Percentiles rank a stretch among this genome's conserved stretches.
Conservation (phyloP, 2,329 filamentous ascomycete species). For the Fusarium longipes region DNA sequence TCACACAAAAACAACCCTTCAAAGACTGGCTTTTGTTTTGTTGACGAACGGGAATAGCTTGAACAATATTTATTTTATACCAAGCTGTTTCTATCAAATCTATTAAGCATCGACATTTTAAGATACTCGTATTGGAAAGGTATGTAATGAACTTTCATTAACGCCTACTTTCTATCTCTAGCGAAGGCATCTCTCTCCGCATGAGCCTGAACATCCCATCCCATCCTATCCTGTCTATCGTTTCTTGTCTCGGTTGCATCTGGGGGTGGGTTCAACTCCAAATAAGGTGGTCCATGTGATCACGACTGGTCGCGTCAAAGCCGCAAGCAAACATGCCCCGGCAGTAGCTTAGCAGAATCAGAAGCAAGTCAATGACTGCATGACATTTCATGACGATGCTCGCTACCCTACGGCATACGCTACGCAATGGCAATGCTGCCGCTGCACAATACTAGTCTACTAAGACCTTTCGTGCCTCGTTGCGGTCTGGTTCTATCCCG, state of each 20-base stretch:
- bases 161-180: background rate
- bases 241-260: slow-evolving; percentile 30
- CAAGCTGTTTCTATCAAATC: background rate
- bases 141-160: slow-evolving; percentile 14
- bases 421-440: slow-evolving; percentile 5
- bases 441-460: slow-evolving; percentile 1
- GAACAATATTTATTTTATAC: background rate
- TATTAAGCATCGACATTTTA: background rate
- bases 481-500: slow-evolving; percentile 13
- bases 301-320: slow-evolving; percentile 34
- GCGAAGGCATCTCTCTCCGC: slow-evolving; percentile 9
- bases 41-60: slow-evolving; percentile 9
- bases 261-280: slow-evolving; percentile 40
- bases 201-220: slow-evolving; percentile 10
- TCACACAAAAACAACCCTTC: slow-evolving; percentile 39
- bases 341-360: slow-evolving; percentile 20
- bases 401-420: slow-evolving; percentile 6
- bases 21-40: slow-evolving; percentile 22
- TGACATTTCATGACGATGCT: slow-evolving; percentile 38
- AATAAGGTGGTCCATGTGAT: slow-evolving; percentile 41
- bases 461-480: slow-evolving; percentile 16
- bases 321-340: slow-evolving; percentile 34
- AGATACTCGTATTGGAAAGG: slow-evolving; percentile 4
- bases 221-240: background rate
- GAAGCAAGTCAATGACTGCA: slow-evolving; percentile 40